Percentiles rank a stretch among this genome's conserved stretches.
Evolutionary conservation across 352 stramenopile genomes (phyloP).

Genomic region (Phytophthora quininea): DNA sequence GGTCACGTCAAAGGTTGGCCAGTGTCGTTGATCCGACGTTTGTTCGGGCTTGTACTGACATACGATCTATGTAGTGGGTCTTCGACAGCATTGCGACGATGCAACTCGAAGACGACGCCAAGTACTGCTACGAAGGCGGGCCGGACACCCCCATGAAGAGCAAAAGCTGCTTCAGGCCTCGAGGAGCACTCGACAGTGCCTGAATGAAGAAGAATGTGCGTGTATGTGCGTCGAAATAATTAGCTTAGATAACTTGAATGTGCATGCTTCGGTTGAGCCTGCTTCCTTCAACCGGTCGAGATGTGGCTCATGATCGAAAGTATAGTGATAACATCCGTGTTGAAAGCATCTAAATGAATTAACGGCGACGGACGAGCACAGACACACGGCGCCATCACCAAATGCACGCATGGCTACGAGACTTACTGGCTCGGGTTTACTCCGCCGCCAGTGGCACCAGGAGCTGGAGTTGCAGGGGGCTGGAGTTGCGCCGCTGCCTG

Average conservation of each 20-base stretch:
- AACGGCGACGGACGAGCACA: conserved; percentile 19
- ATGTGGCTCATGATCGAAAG: background rate
- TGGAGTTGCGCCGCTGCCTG: background rate
- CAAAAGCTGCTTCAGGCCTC: conserved; percentile 31
- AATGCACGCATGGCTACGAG: conserved; percentile 19
- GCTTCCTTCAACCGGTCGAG: too few relatives aligned
- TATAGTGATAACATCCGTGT: conserved; percentile 4
- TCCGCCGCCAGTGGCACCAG: conserved; percentile 1
- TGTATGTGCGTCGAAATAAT: conserved; percentile 2
- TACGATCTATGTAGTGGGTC: conserved; percentile 48
- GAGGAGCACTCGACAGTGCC: conserved; percentile 35
- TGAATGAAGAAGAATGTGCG: conserved; percentile 28
- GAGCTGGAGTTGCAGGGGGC: background rate
- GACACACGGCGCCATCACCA: conserved; percentile 25
- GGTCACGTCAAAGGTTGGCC: conserved; percentile 67
- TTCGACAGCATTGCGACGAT: conserved; percentile 80
- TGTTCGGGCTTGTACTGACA: conserved; percentile 5
- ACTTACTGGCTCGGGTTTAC: conserved; percentile 22
- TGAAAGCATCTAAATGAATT: conserved; percentile 37
- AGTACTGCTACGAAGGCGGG: conserved; percentile 27
- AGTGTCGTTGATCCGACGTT: background rate
- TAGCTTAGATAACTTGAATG: conserved; percentile 22
- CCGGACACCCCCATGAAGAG: conserved; percentile 9
- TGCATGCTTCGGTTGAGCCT: conserved; percentile 12
- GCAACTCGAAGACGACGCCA: conserved; percentile 56